phyloP scores from a whole-genome alignment of 2,329 filamentous ascomycete genomes.

The Didymella pinodella region DNA sequence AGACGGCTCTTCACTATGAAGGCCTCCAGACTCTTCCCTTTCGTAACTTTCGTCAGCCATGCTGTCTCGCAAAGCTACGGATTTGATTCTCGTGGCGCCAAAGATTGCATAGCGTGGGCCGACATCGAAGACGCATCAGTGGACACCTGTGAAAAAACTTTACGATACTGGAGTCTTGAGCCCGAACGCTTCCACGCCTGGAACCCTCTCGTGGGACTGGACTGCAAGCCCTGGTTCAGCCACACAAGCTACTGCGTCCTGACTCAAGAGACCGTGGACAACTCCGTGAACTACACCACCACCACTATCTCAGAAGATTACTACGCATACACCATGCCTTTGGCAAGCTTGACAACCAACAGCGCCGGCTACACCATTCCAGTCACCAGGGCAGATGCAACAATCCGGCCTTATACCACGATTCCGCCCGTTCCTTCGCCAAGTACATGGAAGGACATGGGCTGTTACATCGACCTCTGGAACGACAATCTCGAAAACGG shows the following conservation, averaged over 20 bases:
- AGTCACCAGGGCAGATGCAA: not conserved
- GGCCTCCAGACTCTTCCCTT: not conserved
- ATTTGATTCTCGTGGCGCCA: not conserved
- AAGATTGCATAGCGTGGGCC: slow-evolving; percentile 10
- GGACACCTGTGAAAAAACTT: slow-evolving; percentile 1
- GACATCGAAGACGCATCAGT: not conserved
- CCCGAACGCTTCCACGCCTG: slow-evolving; percentile 10
- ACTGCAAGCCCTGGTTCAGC: slow-evolving; percentile 8
- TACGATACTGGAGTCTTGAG: not conserved
- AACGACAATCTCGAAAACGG: slow-evolving; percentile 1
- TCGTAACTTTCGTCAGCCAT: not conserved
- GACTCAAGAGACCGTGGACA: not conserved
- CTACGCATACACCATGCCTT: not conserved
- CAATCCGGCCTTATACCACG: not conserved
- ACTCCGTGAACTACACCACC: slow-evolving; percentile 5
- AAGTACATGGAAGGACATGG: slow-evolving; percentile 1
- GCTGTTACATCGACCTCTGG: slow-evolving; percentile 9
- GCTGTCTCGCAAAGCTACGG: not conserved
- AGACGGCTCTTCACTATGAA: not conserved
- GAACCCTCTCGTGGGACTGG: slow-evolving; percentile 13
- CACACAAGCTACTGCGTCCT: slow-evolving; percentile 7
- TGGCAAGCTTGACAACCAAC: slow-evolving; percentile 9
- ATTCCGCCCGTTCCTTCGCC: not conserved
- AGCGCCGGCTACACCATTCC: slow-evolving; percentile 9
- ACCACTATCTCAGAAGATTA: not conserved